These are phyloP conservation scores for Phytophthora fragariaefolia DNA, from an alignment of 352 stramenopile genomes.

Conservation along the genomic window DNA sequence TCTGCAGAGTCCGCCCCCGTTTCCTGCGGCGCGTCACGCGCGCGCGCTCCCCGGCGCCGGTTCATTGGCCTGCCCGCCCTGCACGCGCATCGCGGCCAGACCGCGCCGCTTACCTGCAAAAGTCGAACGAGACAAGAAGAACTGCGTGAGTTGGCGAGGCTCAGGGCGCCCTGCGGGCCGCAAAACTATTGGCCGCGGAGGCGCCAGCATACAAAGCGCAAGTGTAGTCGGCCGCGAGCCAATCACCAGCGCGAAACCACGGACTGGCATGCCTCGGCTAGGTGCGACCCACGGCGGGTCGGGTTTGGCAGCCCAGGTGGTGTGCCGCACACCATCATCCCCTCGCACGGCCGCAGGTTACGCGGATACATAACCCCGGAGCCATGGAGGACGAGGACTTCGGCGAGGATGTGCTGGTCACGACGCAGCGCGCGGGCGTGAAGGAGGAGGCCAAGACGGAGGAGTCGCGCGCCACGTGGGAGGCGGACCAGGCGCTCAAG, in stretches of 20 bases:
- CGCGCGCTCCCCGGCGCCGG: neutral
- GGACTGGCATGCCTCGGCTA: neutral
- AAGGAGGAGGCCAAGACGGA: slow-evolving; percentile 42
- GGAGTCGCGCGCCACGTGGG: slow-evolving; percentile 38
- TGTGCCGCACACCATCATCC: slow-evolving; percentile 7
- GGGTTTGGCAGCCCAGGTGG: neutral
- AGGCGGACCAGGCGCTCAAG: slow-evolving; percentile 17
- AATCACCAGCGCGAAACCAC: slow-evolving; percentile 36
- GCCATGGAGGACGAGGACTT: slow-evolving; percentile 79
- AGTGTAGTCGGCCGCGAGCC: slow-evolving; percentile 40
- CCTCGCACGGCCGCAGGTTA: neutral
- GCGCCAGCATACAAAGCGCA: slow-evolving; percentile 73
- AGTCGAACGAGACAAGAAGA: slow-evolving; percentile 86
- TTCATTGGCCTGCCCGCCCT: neutral
- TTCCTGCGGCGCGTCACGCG: slow-evolving; percentile 13
- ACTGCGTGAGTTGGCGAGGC: slow-evolving; percentile 49
- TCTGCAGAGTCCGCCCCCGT: slow-evolving; percentile 1
- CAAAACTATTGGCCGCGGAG: slow-evolving; percentile 87
- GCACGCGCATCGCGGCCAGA: neutral
- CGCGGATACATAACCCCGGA: slow-evolving; percentile 2
- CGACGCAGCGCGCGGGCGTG: slow-evolving; percentile 29
- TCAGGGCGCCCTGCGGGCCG: slow-evolving; percentile 18
- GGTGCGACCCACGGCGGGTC: slow-evolving; percentile 10
- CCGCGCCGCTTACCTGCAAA: slow-evolving; percentile 60
- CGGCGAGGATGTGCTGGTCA: slow-evolving; percentile 77